Conservation (phyloP, 2,329 filamentous ascomycete genomes). For the Pseudopyricularia cyperi region DNA sequence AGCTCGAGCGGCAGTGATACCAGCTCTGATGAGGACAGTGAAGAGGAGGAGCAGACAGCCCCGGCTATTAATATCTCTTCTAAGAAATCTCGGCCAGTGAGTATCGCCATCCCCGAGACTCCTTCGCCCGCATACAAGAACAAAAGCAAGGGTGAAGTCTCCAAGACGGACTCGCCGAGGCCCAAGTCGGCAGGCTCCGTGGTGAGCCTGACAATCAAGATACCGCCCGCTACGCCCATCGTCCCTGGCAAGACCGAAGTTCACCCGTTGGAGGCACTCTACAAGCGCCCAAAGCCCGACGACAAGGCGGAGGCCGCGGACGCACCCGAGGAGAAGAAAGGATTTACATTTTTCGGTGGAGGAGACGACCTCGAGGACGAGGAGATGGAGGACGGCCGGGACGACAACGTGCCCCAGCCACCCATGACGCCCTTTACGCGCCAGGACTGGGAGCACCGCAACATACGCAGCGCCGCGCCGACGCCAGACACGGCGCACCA, state of each 20-base stretch:
- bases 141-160: slow-evolving; percentile 3
- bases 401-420: slow-evolving; percentile 17
- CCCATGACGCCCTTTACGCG: slow-evolving; percentile 78
- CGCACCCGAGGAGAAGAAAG: slow-evolving; percentile 33
- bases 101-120: background rate
- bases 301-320: slow-evolving; percentile 16
- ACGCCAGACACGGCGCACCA: slow-evolving; percentile 87
- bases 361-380: slow-evolving; percentile 31
- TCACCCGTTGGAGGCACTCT: slow-evolving; percentile 84
- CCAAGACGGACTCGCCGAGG: slow-evolving; percentile 19
- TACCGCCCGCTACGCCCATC: slow-evolving; percentile 26
- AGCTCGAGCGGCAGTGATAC: slow-evolving; percentile 2
- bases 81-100: background rate
- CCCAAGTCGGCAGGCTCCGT: slow-evolving; percentile 38
- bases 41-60: slow-evolving; percentile 10
- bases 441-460: slow-evolving; percentile 62
- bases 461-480: slow-evolving; percentile 75
- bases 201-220: slow-evolving; percentile 40
- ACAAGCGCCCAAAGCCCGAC: slow-evolving; percentile 54
- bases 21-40: slow-evolving; percentile 11
- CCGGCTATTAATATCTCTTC: slow-evolving; percentile 7
- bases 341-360: slow-evolving; percentile 69
- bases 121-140: background rate
- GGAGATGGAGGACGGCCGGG: slow-evolving; percentile 16
- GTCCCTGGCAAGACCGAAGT: slow-evolving; percentile 37